These are phyloP conservation scores for Penicillium verhagenii DNA, from an alignment of 495 filamentous ascomycete genomes.

Conservation along the genomic window DNA sequence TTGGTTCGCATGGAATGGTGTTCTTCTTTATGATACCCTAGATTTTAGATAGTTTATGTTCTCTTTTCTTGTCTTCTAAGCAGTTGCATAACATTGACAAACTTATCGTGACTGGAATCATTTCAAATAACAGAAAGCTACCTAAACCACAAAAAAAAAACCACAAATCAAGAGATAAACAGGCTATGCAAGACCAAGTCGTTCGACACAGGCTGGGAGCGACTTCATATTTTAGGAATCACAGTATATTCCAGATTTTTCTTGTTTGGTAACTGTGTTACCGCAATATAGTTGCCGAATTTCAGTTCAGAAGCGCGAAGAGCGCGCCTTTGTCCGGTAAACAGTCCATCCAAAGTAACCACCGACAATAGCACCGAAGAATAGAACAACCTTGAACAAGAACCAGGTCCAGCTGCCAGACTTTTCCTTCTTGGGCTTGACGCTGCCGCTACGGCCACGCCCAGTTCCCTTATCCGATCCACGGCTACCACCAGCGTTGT, in stretches of 20 bases:
- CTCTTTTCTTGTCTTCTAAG: not conserved
- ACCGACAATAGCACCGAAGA: constrained; percentile 66
- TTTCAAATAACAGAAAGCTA: constrained; percentile 22
- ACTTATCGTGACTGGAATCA: constrained; percentile 27
- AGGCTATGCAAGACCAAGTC: constrained; percentile 31
- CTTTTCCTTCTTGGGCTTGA: constrained; percentile 27
- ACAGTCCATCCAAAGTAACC: constrained; percentile 82
- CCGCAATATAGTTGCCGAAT: not conserved
- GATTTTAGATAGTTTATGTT: too few species aligned
- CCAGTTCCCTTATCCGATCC: constrained; percentile 30
- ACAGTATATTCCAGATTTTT: not conserved
- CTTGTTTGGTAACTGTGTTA: not conserved
- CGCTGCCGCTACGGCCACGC: constrained; percentile 37
- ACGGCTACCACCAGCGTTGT: constrained; percentile 36
- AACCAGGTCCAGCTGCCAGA: constrained; percentile 88
- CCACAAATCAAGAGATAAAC: constrained; percentile 11
- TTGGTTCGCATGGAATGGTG: not conserved
- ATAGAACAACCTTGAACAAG: constrained; percentile 78
- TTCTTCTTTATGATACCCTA: constrained; percentile 1
- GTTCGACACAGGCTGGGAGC: constrained; percentile 13
- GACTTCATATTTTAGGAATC: not conserved
- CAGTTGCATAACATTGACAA: not conserved
- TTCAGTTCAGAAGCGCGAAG: constrained; percentile 69
- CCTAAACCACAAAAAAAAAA: constrained; percentile 9
- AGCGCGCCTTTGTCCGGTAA: constrained; percentile 70